phyloP scores from a whole-genome alignment of 805 yeast species.

The Debaryomyces castellii region DNA sequence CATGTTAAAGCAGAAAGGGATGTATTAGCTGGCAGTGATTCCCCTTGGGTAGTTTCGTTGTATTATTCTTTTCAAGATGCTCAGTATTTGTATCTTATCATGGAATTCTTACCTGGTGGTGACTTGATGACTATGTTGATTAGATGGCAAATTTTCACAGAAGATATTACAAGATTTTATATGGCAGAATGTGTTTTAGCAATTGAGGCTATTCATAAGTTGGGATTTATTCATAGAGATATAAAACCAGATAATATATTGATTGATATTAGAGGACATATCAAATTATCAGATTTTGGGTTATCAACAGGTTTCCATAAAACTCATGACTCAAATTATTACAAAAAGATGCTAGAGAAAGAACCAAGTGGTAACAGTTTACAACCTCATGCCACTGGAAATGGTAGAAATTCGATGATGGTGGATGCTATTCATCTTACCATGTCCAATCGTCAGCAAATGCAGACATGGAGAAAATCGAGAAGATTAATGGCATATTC shows the following conservation, averaged over 20 bases:
- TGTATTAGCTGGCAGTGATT: constrained; percentile 85
- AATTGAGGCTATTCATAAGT: constrained; percentile 88
- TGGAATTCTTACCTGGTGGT: constrained; percentile 83
- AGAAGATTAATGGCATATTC: constrained; percentile 93
- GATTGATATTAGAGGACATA: constrained; percentile 75
- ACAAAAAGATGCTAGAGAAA: constrained; percentile 72
- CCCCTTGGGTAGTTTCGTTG: constrained; percentile 85
- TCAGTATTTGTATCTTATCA: constrained; percentile 69
- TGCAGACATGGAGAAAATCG: constrained; percentile 94
- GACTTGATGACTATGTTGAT: constrained; percentile 94
- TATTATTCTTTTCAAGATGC: constrained; percentile 82
- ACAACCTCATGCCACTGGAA: constrained; percentile 16
- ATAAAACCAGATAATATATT: constrained; percentile 95
- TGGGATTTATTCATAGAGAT: constrained; percentile 95
- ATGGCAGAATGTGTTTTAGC: constrained; percentile 97
- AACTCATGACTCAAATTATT: constrained; percentile 88
- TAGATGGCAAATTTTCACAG: constrained; percentile 91
- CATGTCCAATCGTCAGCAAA: constrained; percentile 90
- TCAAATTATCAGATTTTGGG: constrained; percentile 73
- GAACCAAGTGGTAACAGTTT: constrained; percentile 44
- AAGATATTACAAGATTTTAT: constrained; percentile 88
- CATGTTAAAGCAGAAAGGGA: constrained; percentile 96
- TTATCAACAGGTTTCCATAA: constrained; percentile 88
- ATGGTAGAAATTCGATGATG: constrained; percentile 71
- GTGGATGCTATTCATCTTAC: constrained; percentile 95